A percentile compares a stretch with the other conserved stretches of the same genome.
These are phyloP conservation scores for Calonectria pteridis DNA, from an alignment of 2,329 filamentous ascomycete genomes.

Conservation along the genomic window DNA sequence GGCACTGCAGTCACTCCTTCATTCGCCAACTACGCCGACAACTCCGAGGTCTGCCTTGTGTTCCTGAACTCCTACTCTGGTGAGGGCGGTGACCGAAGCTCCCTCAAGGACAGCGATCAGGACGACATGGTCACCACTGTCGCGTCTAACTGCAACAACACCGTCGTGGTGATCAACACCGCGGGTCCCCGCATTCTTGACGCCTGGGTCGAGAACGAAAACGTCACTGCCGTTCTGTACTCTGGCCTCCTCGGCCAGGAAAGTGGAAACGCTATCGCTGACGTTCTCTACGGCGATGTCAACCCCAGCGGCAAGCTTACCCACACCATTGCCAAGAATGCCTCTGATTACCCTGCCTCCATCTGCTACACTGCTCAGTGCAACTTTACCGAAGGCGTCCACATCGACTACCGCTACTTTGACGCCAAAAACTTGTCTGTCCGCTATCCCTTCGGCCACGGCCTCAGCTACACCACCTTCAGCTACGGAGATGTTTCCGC, in stretches of 20 bases:
- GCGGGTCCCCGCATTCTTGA: constrained; percentile 72
- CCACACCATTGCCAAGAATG: constrained; percentile 7
- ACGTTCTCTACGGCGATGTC: constrained; percentile 11
- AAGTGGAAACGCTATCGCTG: constrained; percentile 6
- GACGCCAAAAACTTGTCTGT: constrained; percentile 61
- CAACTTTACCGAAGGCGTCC: constrained; percentile 64
- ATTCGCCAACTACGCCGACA: constrained; percentile 8
- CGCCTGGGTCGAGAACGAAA: constrained; percentile 55
- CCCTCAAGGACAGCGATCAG: constrained; percentile 67
- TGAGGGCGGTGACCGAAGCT: constrained; percentile 77
- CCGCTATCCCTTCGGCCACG: constrained; percentile 68
- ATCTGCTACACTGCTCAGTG: constrained; percentile 48
- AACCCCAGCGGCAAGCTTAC: constrained; percentile 7
- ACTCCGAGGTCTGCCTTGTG: constrained; percentile 61
- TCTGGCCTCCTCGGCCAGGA: constrained; percentile 81
- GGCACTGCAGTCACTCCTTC: background rate
- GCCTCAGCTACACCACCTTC: constrained; percentile 69
- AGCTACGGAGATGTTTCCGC: constrained; percentile 59
- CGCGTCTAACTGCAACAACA: constrained; percentile 54
- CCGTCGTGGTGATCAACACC: constrained; percentile 75
- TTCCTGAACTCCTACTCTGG: constrained; percentile 78
- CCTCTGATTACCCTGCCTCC: background rate
- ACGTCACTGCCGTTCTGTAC: constrained; percentile 73
- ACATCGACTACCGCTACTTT: constrained; percentile 68
- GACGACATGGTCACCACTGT: constrained; percentile 72